Percentiles rank a stretch among this genome's conserved stretches.
Conservation (phyloP, 2,329 filamentous ascomycete genomes). For the Trichoderma sp. region DNA sequence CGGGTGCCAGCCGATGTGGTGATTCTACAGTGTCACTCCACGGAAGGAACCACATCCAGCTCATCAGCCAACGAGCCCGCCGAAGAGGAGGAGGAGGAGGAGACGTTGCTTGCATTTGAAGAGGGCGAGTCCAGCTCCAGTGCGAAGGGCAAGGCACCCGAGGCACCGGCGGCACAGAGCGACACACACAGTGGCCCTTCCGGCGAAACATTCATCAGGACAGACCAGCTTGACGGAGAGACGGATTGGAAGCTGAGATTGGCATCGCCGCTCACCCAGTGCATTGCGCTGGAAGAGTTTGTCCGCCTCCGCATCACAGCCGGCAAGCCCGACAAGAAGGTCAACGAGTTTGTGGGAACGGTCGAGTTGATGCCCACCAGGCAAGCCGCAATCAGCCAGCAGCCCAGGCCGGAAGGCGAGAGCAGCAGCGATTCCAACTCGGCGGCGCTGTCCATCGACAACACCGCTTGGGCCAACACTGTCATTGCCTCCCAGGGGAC, state of each 20-base stretch:
- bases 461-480: constrained; percentile 98
- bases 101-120: constrained; percentile 48
- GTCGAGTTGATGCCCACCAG: constrained; percentile 69
- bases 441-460: constrained; percentile 84
- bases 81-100: constrained; percentile 44
- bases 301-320: constrained; percentile 71
- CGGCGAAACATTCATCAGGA: constrained; percentile 94
- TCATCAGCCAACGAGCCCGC: constrained; percentile 38
- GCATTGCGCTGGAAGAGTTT: constrained; percentile 72
- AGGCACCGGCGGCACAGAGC: constrained; percentile 35
- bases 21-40: constrained; percentile 78
- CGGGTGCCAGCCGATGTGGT: constrained; percentile 93
- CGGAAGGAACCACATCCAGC: constrained; percentile 50
- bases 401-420: constrained; percentile 40
- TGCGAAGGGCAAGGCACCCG: constrained; percentile 43
- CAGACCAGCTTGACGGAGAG: constrained; percentile 95
- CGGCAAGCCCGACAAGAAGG: constrained; percentile 87
- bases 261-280: constrained; percentile 83
- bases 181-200: constrained; percentile 48
- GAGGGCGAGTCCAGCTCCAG: constrained; percentile 40
- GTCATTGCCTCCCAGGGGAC: constrained; percentile 91
- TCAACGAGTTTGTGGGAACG: constrained; percentile 94
- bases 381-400: constrained; percentile 51
- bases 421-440: constrained; percentile 52
- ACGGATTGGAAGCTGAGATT: constrained; percentile 97